phyloP scores from a whole-genome alignment of 2,329 filamentous ascomycete genomes.

The Cadophora sp. region DNA sequence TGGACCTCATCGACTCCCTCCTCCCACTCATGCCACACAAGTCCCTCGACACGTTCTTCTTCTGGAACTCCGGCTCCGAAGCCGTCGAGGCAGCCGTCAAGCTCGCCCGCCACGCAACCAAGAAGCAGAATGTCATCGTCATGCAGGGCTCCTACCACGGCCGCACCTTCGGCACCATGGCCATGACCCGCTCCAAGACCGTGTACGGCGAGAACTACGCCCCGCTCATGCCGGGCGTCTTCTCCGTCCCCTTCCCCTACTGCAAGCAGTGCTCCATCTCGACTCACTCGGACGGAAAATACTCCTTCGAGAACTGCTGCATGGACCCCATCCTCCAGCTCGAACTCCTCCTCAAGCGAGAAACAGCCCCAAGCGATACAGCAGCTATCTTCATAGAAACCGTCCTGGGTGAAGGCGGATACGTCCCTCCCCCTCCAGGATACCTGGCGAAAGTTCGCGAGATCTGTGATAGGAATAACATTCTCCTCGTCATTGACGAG shows the following conservation, averaged over 20 bases:
- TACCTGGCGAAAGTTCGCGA: conserved; percentile 80
- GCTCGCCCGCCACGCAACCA: conserved; percentile 74
- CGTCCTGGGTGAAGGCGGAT: conserved; percentile 94
- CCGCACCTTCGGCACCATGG: conserved; percentile 78
- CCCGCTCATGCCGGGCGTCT: conserved; percentile 49
- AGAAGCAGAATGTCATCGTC: conserved; percentile 64
- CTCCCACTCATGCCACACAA: conserved; percentile 86
- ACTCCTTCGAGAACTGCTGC: conserved; percentile 48
- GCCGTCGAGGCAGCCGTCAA: conserved; percentile 94
- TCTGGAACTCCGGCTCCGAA: conserved; percentile 96
- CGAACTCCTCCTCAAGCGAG: conserved; percentile 73
- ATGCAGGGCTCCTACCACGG: conserved; percentile 96
- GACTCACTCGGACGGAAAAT: conserved; percentile 41
- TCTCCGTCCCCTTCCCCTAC: conserved; percentile 49
- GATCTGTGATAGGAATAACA: conserved; percentile 91
- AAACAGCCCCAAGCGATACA: conserved; percentile 62
- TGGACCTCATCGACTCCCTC: conserved; percentile 84
- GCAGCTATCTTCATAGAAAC: conserved; percentile 93
- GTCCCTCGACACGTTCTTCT: conserved; percentile 88
- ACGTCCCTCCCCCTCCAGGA: conserved; percentile 87
- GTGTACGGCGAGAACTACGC: conserved; percentile 46
- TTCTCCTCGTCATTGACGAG: conserved; percentile 93
- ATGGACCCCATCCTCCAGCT: conserved; percentile 46
- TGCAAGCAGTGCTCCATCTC: conserved; percentile 48
- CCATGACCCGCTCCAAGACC: conserved; percentile 44